phyloP scores from a whole-genome alignment of 2,329 filamentous ascomycete species.

The Arthrobotrys iridis region DNA sequence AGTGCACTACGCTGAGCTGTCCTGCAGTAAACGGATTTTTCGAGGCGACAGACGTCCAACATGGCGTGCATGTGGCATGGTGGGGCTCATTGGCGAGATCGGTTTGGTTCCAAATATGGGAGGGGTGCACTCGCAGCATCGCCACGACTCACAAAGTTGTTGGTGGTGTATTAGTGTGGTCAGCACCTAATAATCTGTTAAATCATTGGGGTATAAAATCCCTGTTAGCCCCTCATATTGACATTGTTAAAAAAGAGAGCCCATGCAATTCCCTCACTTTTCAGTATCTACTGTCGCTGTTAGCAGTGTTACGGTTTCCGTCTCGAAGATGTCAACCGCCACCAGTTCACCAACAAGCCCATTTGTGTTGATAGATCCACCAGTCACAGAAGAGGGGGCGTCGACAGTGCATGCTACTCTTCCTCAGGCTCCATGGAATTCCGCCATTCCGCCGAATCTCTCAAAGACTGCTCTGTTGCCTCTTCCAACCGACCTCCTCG shows the following conservation, averaged over 20 bases:
- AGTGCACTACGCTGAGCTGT: slow-evolving; percentile 9
- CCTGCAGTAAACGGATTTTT: slow-evolving; percentile 11
- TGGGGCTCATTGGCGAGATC: slow-evolving; percentile 2
- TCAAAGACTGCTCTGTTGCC: slow-evolving; percentile 3
- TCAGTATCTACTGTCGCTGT: slow-evolving; percentile 20
- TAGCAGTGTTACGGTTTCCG: slow-evolving; percentile 4
- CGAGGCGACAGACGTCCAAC: slow-evolving; percentile 17
- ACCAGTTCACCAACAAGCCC: slow-evolving; percentile 16
- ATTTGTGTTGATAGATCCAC: slow-evolving; percentile 17
- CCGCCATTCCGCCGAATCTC: background rate
- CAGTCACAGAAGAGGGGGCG: background rate
- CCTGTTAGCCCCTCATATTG: background rate
- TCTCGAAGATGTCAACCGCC: slow-evolving; percentile 6
- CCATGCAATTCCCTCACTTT: slow-evolving; percentile 8
- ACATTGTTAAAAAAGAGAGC: background rate
- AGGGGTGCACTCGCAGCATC: background rate
- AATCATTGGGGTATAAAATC: too few relatives aligned
- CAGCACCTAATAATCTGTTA: too few relatives aligned
- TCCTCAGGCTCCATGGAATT: slow-evolving; percentile 8
- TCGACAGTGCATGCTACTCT: background rate
- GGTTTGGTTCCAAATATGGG: background rate
- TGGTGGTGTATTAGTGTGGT: too few relatives aligned
- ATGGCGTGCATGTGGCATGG: slow-evolving; percentile 3
- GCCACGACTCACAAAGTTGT: slow-evolving; percentile 17
- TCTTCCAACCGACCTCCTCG: slow-evolving; percentile 4